Evolutionary conservation across 495 filamentous ascomycete genomes (phyloP), one percentile per base, ranked within the genome.

Genomic region (Entonaema liquescens): DNA sequence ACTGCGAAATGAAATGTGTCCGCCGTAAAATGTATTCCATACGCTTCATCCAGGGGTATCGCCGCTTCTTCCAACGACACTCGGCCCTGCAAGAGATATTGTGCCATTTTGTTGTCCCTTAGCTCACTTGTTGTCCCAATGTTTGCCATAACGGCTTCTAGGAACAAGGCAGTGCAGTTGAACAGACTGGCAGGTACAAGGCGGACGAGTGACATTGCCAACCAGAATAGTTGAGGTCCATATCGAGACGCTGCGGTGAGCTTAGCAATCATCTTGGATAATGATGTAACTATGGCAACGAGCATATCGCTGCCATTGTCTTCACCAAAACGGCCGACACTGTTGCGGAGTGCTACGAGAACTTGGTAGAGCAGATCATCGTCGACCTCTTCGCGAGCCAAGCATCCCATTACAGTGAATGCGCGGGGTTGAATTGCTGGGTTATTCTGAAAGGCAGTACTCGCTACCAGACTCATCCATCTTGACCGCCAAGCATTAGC

Each of bases 181-280:
- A 89, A 90, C 17, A 88, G 76, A 64, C 74, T 80, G n/a, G 61
- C 72, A 12, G 87, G 86, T 31, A 90, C 86, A 4, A 89, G 81
- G 8, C 88, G 82, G 52, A 90, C 81, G n/a, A 91, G 79, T 19
- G 88, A 88, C 70, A 90, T 83, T 23, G 87, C 89, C 19, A 91
- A 78, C 89, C 89, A 91, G 74, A 91, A 91, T 4, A 91, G 79
- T 72, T 91, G 89, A n/a, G 88, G 73, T 2, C 87, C 86, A 74
- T 91, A 91, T 26, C 89, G 84, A 28, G 87, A 90, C 1, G 86
- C 82, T 19, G 85, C 82, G 15, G 87, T 86, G 28, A 91, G 82
- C 72, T 91, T 90, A 36, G 84, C 83, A 82, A 90, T 89, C 87
- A 91, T 89, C 75, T 91, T 91, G 33, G 88, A 88, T 26, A 91